A percentile compares a stretch with the other conserved stretches of the same genome.
These are phyloP conservation scores for Pezicula neosporulosa DNA, from an alignment of 2,329 filamentous ascomycete genomes.

Conservation along the genomic window DNA sequence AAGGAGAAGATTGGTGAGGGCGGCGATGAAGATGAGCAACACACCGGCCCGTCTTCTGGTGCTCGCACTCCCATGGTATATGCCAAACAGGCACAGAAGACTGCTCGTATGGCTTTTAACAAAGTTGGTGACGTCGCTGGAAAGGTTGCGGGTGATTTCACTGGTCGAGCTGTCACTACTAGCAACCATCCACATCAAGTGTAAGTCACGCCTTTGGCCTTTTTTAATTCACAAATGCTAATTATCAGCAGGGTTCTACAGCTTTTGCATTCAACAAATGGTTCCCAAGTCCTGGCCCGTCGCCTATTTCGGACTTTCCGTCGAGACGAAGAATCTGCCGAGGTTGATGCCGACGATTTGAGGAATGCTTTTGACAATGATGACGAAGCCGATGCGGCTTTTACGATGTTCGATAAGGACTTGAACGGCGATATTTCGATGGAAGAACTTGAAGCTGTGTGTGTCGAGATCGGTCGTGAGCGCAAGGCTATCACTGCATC, in stretches of 20 bases:
- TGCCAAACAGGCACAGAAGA: constrained; percentile 66
- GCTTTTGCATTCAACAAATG: constrained; percentile 66
- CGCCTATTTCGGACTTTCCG: constrained; percentile 86
- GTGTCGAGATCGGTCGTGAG: constrained; percentile 90
- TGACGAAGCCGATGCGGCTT: constrained; percentile 86
- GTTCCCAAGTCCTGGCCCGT: constrained; percentile 80
- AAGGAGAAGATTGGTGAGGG: constrained; percentile 64
- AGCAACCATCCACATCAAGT: constrained; percentile 83
- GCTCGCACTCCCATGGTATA: constrained; percentile 66
- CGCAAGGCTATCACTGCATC: constrained; percentile 94
- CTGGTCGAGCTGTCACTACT: constrained; percentile 64
- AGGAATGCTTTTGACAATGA: constrained; percentile 73
- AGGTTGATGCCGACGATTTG: constrained; percentile 74
- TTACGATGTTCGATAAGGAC: constrained; percentile 92
- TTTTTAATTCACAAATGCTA: constrained; percentile 5
- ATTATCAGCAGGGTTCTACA: constrained; percentile 54
- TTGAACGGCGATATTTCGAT: constrained; percentile 95
- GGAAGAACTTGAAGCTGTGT: constrained; percentile 89
- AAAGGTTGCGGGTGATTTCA: constrained; percentile 87
- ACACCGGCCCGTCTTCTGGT: constrained; percentile 40
- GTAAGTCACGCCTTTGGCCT: constrained; percentile 12
- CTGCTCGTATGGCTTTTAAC: constrained; percentile 70
- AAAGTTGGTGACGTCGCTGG: constrained; percentile 84
- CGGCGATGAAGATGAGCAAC: constrained; percentile 73
- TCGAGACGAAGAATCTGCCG: constrained; percentile 64